Conservation (phyloP, 164 flowering plant species). For the Hamamelis virginiana region DNA sequence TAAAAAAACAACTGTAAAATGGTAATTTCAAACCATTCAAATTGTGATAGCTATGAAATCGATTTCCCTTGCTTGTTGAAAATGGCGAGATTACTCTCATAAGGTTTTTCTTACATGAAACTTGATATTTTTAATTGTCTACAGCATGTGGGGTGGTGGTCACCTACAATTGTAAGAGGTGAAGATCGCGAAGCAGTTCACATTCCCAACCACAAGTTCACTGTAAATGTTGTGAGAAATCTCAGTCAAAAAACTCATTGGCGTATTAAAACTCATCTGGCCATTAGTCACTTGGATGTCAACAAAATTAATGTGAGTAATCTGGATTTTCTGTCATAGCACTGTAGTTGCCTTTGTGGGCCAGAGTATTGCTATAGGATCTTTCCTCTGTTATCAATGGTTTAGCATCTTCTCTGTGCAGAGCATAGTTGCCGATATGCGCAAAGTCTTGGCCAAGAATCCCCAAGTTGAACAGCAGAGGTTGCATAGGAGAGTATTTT, state of each 20-base stretch:
- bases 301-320: constrained; percentile 70
- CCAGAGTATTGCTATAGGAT: background rate
- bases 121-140: constrained; percentile 16
- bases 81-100: no score
- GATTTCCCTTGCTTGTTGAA: no score
- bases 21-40: background rate
- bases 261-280: constrained; percentile 94
- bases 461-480: constrained; percentile 95
- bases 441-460: constrained; percentile 92
- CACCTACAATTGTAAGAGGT: constrained; percentile 90
- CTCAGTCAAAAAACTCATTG: constrained; percentile 91
- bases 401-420: constrained; percentile 28
- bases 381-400: background rate
- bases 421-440: constrained; percentile 97
- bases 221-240: constrained; percentile 89
- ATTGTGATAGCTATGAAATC: background rate
- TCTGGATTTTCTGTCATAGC: background rate
- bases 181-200: constrained; percentile 97
- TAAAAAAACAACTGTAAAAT: background rate
- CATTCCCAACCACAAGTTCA: constrained; percentile 93
- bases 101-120: background rate
- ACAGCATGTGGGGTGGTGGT: constrained; percentile 99
- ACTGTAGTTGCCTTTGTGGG: background rate
- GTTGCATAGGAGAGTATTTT: constrained; percentile 89
- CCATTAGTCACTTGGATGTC: constrained; percentile 92